Percentiles rank a stretch among this genome's conserved stretches.
Evolutionary conservation across 768 basidiomycete genomes (phyloP).

Genomic region (Boletus pseudo-olivaceus): DNA sequence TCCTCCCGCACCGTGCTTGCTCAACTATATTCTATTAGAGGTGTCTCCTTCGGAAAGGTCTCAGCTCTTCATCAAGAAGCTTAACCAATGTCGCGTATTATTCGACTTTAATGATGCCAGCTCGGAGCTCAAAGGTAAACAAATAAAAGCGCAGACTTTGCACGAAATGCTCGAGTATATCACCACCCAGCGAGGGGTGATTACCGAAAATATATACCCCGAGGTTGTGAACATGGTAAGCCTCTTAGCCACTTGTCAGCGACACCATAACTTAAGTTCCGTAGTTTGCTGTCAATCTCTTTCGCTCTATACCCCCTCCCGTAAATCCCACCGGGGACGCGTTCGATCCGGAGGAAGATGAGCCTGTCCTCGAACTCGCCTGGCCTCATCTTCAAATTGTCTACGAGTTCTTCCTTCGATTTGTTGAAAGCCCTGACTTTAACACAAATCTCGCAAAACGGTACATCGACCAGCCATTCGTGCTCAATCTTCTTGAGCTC

Average conservation of each 20-base stretch:
- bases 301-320: conserved; percentile 99
- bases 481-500: conserved; percentile 92
- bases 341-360: conserved; percentile 99
- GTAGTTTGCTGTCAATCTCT: conserved; percentile 96
- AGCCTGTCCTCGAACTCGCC: conserved; percentile 96
- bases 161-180: conserved; percentile 99
- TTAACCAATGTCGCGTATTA: conserved; percentile 92
- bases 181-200: conserved; percentile 92
- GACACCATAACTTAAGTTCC: conserved; percentile 6
- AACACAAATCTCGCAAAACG: conserved; percentile 97
- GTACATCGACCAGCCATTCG: conserved; percentile 94
- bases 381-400: conserved; percentile 99
- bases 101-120: conserved; percentile 99
- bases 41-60: conserved; percentile 84
- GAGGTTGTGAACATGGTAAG: conserved; percentile 98
- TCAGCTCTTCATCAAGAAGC: conserved; percentile 88
- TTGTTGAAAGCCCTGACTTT: conserved; percentile 96
- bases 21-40: conserved; percentile 47
- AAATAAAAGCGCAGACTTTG: conserved; percentile 96
- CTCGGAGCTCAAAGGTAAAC: conserved; percentile 93
- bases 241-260: not conserved
- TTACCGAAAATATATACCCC: conserved; percentile 96
- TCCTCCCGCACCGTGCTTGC: conserved; percentile 8
- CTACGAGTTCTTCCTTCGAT: conserved; percentile 99
- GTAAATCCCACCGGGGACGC: conserved; percentile 98